A percentile compares a stretch with the other conserved stretches of the same genome.
phyloP scores from a whole-genome alignment of 2,329 filamentous ascomycete genomes.

The Phaeosphaeriaceae sp. region DNA sequence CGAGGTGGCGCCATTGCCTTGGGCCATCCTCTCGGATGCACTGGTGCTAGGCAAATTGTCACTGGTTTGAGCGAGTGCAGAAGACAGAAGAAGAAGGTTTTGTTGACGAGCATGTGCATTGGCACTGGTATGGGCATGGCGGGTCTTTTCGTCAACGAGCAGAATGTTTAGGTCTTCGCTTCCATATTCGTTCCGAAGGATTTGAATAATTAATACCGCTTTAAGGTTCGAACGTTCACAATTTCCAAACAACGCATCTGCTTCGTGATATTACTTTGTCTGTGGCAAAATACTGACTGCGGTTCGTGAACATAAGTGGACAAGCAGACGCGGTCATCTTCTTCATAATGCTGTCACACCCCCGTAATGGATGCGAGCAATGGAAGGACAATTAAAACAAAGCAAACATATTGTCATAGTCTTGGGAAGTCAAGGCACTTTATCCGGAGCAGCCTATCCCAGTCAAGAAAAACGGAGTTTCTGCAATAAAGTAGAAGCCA shows the following conservation, averaged over 20 bases:
- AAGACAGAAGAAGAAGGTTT: constrained; percentile 84
- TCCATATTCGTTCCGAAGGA: neutral
- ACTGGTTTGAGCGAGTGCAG: constrained; percentile 87
- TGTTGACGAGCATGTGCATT: constrained; percentile 90
- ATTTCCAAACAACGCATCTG: neutral
- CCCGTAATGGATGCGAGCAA: too few species aligned
- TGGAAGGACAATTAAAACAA: too few species aligned
- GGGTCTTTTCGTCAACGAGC: constrained; percentile 70
- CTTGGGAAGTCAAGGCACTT: too few species aligned
- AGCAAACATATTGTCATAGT: too few species aligned
- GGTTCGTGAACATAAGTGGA: too few species aligned
- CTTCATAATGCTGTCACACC: too few species aligned
- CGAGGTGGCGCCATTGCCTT: constrained; percentile 83
- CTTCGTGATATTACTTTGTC: too few species aligned
- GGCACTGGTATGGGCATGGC: constrained; percentile 72
- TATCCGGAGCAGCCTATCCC: too few species aligned
- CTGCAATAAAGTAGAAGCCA: too few species aligned
- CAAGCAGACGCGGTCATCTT: too few species aligned
- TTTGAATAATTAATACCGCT: neutral
- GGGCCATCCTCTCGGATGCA: constrained; percentile 81
- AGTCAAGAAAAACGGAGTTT: too few species aligned
- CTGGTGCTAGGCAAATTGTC: constrained; percentile 81
- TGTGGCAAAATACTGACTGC: too few species aligned
- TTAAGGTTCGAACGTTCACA: neutral
- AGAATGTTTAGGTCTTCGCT: constrained; percentile 37